Conservation (phyloP, 208 protist species). For the Wallacemonas sp. region DNA sequence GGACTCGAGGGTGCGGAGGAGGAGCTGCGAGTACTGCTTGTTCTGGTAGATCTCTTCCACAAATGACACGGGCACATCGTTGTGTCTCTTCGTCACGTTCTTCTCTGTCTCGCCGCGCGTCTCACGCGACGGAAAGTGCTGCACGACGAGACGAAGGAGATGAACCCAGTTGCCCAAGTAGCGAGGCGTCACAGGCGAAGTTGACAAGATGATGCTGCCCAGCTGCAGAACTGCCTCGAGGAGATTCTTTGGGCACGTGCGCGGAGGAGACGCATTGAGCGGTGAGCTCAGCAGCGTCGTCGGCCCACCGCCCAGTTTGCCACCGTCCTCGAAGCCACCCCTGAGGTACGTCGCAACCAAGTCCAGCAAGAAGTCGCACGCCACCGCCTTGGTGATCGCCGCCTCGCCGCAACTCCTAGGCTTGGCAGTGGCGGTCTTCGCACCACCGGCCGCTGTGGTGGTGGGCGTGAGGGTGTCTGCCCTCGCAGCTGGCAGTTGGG, state of each 20-base stretch:
- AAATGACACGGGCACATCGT: neutral
- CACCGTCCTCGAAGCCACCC: too few relatives aligned
- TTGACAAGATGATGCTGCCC: neutral
- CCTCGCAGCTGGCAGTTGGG: too few relatives aligned
- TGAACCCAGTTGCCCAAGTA: neutral
- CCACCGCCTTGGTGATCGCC: too few relatives aligned
- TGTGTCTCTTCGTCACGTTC: neutral
- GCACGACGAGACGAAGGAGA: neutral
- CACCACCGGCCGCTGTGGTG: too few relatives aligned
- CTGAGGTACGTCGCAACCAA: too few relatives aligned
- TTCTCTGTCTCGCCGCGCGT: neutral
- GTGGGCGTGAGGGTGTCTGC: too few relatives aligned
- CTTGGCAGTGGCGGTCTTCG: too few relatives aligned
- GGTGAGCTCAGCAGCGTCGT: too few relatives aligned
- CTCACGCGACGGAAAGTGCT: neutral
- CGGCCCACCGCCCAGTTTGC: too few relatives aligned
- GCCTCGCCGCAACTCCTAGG: too few relatives aligned
- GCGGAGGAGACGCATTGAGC: too few relatives aligned
- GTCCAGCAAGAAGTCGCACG: too few relatives aligned
- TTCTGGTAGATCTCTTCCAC: constrained; percentile 15
- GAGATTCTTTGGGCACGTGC: neutral
- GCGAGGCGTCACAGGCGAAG: neutral
- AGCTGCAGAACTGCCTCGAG: neutral
- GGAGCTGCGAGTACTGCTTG: constrained; percentile 20
- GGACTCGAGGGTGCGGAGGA: constrained; percentile 38